phyloP scores from a whole-genome alignment of 805 yeast genomes.

The Ogataea kodamae region DNA sequence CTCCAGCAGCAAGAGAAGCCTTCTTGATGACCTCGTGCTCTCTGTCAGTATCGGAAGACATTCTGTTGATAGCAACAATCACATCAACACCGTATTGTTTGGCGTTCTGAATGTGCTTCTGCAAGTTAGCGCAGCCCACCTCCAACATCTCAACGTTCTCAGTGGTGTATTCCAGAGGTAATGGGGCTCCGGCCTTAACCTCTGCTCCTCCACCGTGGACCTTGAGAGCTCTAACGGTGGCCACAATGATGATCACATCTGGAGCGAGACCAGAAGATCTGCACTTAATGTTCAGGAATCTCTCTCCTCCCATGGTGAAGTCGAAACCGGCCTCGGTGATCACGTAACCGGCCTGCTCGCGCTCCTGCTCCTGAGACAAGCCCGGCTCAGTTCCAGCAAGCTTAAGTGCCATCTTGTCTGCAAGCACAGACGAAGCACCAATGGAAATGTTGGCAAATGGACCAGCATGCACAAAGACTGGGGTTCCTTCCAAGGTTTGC shows the following conservation, averaged over 20 bases:
- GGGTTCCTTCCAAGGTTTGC: constrained; percentile 98
- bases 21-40: constrained; percentile 78
- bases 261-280: constrained; percentile 86
- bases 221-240: constrained; percentile 95
- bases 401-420: constrained; percentile 89
- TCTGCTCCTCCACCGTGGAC: constrained; percentile 97
- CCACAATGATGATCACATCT: constrained; percentile 89
- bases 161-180: constrained; percentile 75
- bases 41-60: constrained; percentile 74
- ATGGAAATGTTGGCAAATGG: constrained; percentile 97
- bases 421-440: constrained; percentile 93
- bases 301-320: constrained; percentile 99
- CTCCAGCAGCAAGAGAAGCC: constrained; percentile 88
- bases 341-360: constrained; percentile 68
- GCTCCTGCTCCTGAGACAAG: constrained; percentile 32
- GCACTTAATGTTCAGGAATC: constrained; percentile 93
- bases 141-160: constrained; percentile 78
- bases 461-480: constrained; percentile 96
- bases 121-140: constrained; percentile 81
- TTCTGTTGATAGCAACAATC: constrained; percentile 88
- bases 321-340: constrained; percentile 98
- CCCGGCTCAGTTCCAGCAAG: constrained; percentile 65
- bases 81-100: constrained; percentile 85
- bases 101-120: constrained; percentile 86
- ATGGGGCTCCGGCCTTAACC: constrained; percentile 87